These are phyloP conservation scores for Microstegium vimineum DNA, from an alignment of 176 grass and related monocot genomes.

Conservation along the genomic window DNA sequence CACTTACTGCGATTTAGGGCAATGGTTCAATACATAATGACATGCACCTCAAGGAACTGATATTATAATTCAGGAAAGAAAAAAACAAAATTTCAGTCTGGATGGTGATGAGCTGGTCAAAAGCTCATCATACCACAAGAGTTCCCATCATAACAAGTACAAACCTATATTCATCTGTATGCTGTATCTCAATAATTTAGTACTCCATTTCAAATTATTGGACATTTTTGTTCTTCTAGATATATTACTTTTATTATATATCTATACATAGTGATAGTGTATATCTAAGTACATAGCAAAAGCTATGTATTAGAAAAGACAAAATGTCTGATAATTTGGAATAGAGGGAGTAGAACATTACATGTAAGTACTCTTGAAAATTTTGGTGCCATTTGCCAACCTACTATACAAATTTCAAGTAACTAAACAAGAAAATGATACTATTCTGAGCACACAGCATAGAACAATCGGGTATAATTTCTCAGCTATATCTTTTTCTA, in stretches of 20 bases:
- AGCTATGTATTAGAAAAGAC: background rate
- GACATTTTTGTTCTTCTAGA: background rate
- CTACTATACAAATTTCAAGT: background rate
- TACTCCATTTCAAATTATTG: background rate
- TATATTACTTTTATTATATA: background rate
- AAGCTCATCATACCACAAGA: background rate
- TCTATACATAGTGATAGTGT: background rate
- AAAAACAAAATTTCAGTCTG: background rate
- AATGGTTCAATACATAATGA: background rate
- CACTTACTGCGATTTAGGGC: background rate
- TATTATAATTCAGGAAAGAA: background rate
- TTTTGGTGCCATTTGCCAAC: background rate
- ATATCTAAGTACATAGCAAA: background rate
- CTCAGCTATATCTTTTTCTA: background rate
- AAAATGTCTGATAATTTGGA: background rate
- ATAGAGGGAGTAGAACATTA: constrained; percentile 5
- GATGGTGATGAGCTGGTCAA: background rate
- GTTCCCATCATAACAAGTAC: background rate
- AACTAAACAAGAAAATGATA: background rate
- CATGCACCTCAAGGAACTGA: background rate
- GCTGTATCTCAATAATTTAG: background rate
- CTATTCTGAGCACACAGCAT: background rate
- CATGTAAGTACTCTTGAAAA: constrained; percentile 12
- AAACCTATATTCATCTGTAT: background rate
- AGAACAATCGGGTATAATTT: background rate